Conservation (phyloP, 78 protist species). For the Neovahlkampfia damariscottae region DNA sequence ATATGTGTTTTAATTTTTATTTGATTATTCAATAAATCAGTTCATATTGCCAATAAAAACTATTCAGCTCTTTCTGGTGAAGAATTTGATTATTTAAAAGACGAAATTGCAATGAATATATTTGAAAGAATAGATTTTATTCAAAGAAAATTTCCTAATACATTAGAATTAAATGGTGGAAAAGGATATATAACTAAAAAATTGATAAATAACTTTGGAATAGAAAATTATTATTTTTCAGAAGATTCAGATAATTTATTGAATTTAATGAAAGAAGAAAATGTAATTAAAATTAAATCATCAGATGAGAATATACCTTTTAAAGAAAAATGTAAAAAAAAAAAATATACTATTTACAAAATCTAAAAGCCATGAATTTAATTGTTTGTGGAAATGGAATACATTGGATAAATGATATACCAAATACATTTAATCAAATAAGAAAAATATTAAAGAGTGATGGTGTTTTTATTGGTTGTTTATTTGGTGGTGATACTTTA, state of each 20-base stretch:
- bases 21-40: background rate
- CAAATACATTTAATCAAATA: background rate
- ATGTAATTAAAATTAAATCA: background rate
- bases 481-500: slow-evolving; percentile 24
- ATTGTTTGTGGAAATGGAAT: background rate
- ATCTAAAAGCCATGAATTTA: slow-evolving; percentile 10
- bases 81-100: background rate
- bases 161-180: slow-evolving; percentile 3
- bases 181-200: background rate
- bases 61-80: background rate
- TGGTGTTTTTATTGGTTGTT: slow-evolving; percentile 5
- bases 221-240: background rate
- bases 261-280: no score
- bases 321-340: background rate
- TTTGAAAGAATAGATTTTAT: slow-evolving; percentile 10
- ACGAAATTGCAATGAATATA: background rate
- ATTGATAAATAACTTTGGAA: background rate
- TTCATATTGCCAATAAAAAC: background rate
- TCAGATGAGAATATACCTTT: no score
- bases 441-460: slow-evolving; percentile 7
- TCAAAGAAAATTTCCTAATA: slow-evolving; percentile 4
- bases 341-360: background rate
- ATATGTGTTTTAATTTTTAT: no score
- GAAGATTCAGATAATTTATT: background rate
- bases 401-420: slow-evolving; percentile 25